Base-by-base conservation (phyloP, 805 yeast species). In the Candida schatavii region DNA sequence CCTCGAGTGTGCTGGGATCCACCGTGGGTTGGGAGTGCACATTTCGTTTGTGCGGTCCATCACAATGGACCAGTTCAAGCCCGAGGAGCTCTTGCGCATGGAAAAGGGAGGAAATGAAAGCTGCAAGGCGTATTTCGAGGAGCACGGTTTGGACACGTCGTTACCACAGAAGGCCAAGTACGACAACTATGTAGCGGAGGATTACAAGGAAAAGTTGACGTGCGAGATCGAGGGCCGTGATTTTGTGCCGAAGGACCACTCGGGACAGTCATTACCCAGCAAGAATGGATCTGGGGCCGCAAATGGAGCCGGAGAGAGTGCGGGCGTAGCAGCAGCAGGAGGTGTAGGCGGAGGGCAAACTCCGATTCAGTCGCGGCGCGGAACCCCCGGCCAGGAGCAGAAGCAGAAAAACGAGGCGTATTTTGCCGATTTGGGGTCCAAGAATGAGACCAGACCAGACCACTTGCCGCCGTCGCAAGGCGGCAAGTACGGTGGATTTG, bases 11-110 rank as follows among this genome's bases (percentile, higher is more conserved):
- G 99, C 99, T 15, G 99, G 99, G 35, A 73, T 85, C 43, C 99
- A 93, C 63, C 77, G 96, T 63, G 95, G 98, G 10, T 72, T 93
- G 37, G 99, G 99, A 30, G 99, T 93, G 33, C 99, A 93, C 62
- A 82, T 93, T 44, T 90, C 97, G 32, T 93, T 93, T 70, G 98
- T 93, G 28, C 77, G 99, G 59, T 85, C 96, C 21, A 90, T 93
- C 53, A 93, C 98, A 5, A 93, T 93, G 99, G 99, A 93, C 65
- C 97, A 89, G 69, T 93, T 95, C 73, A 93, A 91, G 68, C 83
- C 88, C 3, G 96, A 90, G 31, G 99, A 93, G 62, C 74, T 90
- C 44, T 66, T 78, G 49, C 73, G 95, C 45, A 91, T 93, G 98
- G 97, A 91, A 57, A 66, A 80, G 45, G 99, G 99, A 43, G 99